Conservation (phyloP, 108 stramenopile species). For the Fragilariopsis cylindrus region DNA sequence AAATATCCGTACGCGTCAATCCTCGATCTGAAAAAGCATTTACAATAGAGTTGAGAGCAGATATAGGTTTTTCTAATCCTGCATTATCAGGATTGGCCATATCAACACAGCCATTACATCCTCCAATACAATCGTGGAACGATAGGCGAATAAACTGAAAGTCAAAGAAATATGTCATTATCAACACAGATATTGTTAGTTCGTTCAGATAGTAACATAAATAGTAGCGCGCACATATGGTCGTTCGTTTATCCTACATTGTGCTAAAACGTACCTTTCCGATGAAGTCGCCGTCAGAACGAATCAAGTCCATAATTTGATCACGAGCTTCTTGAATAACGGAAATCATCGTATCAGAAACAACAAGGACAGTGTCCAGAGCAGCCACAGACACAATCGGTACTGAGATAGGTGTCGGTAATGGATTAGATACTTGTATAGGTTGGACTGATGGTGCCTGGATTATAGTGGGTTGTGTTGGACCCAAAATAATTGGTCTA, state of each 20-base stretch:
- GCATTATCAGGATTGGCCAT: conserved; percentile 42
- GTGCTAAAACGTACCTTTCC: conserved; percentile 12
- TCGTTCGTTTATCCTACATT: not conserved
- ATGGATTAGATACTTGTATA: not conserved
- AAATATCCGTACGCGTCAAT: conserved; percentile 55
- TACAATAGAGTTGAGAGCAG: conserved; percentile 41
- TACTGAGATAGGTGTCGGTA: not conserved
- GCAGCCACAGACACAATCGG: not conserved
- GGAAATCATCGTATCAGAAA: not conserved
- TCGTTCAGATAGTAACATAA: too few relatives aligned
- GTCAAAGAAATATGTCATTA: too few relatives aligned
- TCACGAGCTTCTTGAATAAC: conserved; percentile 9
- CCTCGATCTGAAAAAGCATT: conserved; percentile 21
- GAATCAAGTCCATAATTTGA: conserved; percentile 13
- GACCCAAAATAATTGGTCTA: not conserved
- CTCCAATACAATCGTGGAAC: conserved; percentile 63
- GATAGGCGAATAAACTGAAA: conserved; percentile 45
- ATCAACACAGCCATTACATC: conserved; percentile 60
- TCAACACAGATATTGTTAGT: not conserved
- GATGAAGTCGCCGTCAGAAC: conserved; percentile 4
- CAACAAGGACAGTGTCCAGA: not conserved
- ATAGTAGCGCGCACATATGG: too few relatives aligned
- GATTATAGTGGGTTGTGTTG: not conserved
- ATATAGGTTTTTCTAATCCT: conserved; percentile 45
- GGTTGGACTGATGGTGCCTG: not conserved